A percentile compares a stretch with the other conserved stretches of the same genome.
Evolutionary conservation across 306 rosid species (phyloP).

Genomic region (Quercus gilva): DNA sequence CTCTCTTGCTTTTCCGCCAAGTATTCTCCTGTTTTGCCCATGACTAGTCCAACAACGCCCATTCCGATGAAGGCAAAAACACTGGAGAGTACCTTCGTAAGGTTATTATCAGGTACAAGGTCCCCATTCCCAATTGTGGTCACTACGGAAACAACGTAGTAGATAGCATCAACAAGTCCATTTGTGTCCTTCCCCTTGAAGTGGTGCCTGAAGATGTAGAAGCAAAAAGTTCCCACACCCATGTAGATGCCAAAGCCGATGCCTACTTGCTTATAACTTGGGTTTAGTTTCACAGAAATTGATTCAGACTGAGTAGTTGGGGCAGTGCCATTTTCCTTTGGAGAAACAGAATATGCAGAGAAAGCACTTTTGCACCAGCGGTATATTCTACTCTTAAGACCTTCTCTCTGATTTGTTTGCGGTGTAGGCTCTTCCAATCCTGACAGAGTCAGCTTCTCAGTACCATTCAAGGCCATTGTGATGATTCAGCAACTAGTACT

Average conservation of each 20-base stretch:
- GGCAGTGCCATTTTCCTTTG: background rate
- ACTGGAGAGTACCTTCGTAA: background rate
- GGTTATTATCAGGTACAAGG: background rate
- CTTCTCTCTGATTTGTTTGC: conserved; percentile 18
- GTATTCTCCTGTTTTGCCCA: background rate
- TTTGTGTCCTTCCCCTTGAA: conserved; percentile 5
- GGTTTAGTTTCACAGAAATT: background rate
- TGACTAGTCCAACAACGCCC: conserved; percentile 1
- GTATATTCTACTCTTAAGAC: conserved; percentile 35
- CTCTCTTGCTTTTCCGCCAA: background rate
- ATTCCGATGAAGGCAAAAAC: background rate
- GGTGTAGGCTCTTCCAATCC: conserved; percentile 14
- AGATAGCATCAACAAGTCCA: background rate
- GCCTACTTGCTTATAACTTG: background rate
- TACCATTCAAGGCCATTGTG: conserved; percentile 49
- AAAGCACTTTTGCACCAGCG: conserved; percentile 65
- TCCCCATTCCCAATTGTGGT: conserved; percentile 4
- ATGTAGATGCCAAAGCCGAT: background rate
- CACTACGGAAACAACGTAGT: background rate
- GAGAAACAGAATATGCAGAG: conserved; percentile 10
- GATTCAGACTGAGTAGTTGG: background rate
- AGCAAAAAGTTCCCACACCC: background rate
- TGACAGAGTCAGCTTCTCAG: conserved; percentile 38
- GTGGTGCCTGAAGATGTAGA: background rate
- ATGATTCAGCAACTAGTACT: conserved; percentile 14